Evolutionary conservation across 768 basidiomycete genomes (phyloP), one percentile per base, ranked within the genome.

Genomic region (Ramaria rubella): DNA sequence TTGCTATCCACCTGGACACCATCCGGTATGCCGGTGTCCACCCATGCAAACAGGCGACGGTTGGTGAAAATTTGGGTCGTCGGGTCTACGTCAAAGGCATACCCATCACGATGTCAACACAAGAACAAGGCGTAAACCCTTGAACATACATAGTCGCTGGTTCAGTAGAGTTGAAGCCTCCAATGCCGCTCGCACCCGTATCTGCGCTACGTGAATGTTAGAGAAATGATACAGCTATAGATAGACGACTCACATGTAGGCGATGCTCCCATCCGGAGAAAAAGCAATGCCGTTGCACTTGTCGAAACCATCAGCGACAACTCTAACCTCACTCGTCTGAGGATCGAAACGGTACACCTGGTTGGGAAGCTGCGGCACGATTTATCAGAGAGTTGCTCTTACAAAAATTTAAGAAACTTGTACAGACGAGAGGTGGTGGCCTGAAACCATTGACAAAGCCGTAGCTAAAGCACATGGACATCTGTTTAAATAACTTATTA

Each of bases 341-440:
- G 85, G 81, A 63, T 89, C 81, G 63, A 89, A 82, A 12, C 85
- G 77, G 66, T 94, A 93, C 15, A 90, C 86, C 62, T 90, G 87
- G 17, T 42, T 42, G 17, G 40, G 40, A 42, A 42, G 40, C 40
- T 42, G 40, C 40, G 17, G 17, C 15, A 40, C 15, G 4, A 17
- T 17, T 5, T 17, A n/a, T 7, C 5, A 42, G 23, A 48, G 19
- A 31, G 21, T 31, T 51, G 23, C 30, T 36, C 33, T 17, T 31
- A 51, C 48, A 24, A 49, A 11, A 24, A 51, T 6, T 17, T 46
- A 45, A n/a, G 5, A 29, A 21, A 44, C 40, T 19, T n/a, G 24
- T 21, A 56, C 55, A 17, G 14, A 56, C 55, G 14, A 49, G 74
- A 6, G 85, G 87, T 4, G 70, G 61, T 0, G 85, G 81, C 49